Evolutionary conservation across 371 early-diverging fungal genomes (phyloP).

Genomic region (Blakeslea trispora): DNA sequence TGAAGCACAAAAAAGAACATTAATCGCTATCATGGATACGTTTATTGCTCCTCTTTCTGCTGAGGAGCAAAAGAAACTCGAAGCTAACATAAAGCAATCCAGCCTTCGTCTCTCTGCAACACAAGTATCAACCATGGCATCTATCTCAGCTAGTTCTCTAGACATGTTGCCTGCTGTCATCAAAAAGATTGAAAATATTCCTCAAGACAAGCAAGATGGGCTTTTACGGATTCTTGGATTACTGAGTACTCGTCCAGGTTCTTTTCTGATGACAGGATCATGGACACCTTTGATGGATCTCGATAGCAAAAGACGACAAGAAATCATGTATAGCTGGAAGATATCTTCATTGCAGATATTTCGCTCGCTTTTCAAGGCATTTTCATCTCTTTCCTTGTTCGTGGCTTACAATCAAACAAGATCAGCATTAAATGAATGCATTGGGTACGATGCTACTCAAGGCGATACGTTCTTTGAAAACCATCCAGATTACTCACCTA

Average conservation of each 20-base stretch:
- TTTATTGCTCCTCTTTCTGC: constrained; percentile 37
- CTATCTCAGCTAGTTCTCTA: constrained; percentile 1
- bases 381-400: constrained; percentile 17
- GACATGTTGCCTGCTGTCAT: background rate
- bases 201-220: constrained; percentile 15
- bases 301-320: constrained; percentile 44
- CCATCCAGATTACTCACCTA: constrained; percentile 32
- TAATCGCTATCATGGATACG: constrained; percentile 40
- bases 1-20: background rate
- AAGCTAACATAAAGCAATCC: constrained; percentile 1
- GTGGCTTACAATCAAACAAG: constrained; percentile 10
- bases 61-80: constrained; percentile 31
- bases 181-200: constrained; percentile 5
- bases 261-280: constrained; percentile 55
- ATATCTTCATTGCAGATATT: constrained; percentile 48
- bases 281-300: constrained; percentile 47
- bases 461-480: constrained; percentile 48
- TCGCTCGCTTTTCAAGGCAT: constrained; percentile 34
- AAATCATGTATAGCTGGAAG: constrained; percentile 45
- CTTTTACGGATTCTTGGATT: constrained; percentile 12
- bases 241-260: constrained; percentile 42
- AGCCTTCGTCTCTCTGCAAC: background rate
- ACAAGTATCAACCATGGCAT: constrained; percentile 2
- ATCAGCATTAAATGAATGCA: constrained; percentile 7
- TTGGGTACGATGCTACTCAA: constrained; percentile 36